Evolutionary conservation across 768 basidiomycete species (phyloP).

Genomic region (Phlebiopsis flavidoalba): DNA sequence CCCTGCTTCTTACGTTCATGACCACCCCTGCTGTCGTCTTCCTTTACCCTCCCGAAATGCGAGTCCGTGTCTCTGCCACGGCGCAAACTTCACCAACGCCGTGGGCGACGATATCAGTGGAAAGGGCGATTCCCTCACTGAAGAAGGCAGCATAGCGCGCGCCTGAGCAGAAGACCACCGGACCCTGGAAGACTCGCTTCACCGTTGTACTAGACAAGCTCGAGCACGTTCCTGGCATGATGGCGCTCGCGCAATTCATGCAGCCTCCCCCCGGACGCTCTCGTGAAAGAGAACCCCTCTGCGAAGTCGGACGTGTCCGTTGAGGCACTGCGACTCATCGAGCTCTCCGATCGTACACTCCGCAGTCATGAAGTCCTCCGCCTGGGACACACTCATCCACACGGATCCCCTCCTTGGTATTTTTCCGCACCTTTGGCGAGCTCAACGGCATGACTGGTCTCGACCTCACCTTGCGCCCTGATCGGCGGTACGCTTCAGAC

Average conservation of each 20-base stretch:
- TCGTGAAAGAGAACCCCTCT: neutral
- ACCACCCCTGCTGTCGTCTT: constrained; percentile 71
- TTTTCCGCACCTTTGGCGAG: constrained; percentile 72
- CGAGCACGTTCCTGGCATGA: constrained; percentile 84
- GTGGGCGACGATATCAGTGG: constrained; percentile 28
- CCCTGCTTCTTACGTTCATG: constrained; percentile 77
- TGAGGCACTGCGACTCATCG: constrained; percentile 83
- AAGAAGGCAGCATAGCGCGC: constrained; percentile 14
- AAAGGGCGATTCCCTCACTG: neutral
- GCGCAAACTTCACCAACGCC: constrained; percentile 43
- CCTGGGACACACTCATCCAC: constrained; percentile 59
- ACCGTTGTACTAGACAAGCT: constrained; percentile 86
- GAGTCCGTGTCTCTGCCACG: constrained; percentile 43
- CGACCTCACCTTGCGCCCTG: constrained; percentile 57
- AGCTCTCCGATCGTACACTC: constrained; percentile 66
- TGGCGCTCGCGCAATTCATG: constrained; percentile 85
- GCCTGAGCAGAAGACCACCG: neutral
- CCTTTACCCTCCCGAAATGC: constrained; percentile 62
- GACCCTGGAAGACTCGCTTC: constrained; percentile 52
- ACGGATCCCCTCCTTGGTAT: constrained; percentile 71
- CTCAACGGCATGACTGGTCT: constrained; percentile 63
- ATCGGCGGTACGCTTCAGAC: constrained; percentile 71
- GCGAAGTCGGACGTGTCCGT: constrained; percentile 34
- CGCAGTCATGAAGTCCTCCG: constrained; percentile 61
- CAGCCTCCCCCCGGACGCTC: constrained; percentile 31